Evolutionary conservation across 108 stramenopile species (phyloP).

Genomic region (Phaeodactylum tricornutum): DNA sequence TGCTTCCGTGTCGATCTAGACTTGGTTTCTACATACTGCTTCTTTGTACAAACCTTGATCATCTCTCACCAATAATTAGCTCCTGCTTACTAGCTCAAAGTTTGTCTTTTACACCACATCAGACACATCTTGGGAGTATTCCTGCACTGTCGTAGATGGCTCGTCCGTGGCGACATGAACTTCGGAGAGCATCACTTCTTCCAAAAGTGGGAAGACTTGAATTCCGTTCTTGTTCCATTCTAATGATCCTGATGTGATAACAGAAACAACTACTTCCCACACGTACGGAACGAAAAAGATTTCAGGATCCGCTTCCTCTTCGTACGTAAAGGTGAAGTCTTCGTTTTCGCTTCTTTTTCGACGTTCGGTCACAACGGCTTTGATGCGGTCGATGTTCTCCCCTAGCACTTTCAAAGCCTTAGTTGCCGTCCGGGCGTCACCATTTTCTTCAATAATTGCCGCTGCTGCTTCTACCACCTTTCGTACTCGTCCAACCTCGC

Average conservation of each 20-base stretch:
- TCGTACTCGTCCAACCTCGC: not conserved
- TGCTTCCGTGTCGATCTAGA: no score
- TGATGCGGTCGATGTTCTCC: constrained; percentile 21
- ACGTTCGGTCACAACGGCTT: constrained; percentile 10
- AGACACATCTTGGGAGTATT: no score
- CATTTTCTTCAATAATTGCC: constrained; percentile 35
- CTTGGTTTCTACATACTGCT: no score
- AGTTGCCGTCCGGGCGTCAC: constrained; percentile 36
- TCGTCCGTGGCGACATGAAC: no score
- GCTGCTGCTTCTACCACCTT: constrained; percentile 12
- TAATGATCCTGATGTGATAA: constrained; percentile 39
- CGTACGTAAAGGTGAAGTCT: constrained; percentile 67
- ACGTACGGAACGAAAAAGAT: constrained; percentile 73
- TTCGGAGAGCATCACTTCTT: no score
- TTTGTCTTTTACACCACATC: no score
- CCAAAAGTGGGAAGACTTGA: constrained; percentile 47
- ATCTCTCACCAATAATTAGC: no score
- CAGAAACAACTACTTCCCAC: constrained; percentile 61
- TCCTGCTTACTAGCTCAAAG: no score
- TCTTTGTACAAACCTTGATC: no score
- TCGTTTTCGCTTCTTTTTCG: constrained; percentile 21
- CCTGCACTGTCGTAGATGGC: no score
- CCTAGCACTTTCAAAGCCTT: constrained; percentile 42
- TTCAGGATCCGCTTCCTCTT: constrained; percentile 77
- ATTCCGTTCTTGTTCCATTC: constrained; percentile 61